Percentiles rank a stretch among this genome's conserved stretches.
These are phyloP conservation scores for Grosmannia penicillata DNA, from an alignment of 2,329 filamentous ascomycete genomes.

Conservation along the genomic window DNA sequence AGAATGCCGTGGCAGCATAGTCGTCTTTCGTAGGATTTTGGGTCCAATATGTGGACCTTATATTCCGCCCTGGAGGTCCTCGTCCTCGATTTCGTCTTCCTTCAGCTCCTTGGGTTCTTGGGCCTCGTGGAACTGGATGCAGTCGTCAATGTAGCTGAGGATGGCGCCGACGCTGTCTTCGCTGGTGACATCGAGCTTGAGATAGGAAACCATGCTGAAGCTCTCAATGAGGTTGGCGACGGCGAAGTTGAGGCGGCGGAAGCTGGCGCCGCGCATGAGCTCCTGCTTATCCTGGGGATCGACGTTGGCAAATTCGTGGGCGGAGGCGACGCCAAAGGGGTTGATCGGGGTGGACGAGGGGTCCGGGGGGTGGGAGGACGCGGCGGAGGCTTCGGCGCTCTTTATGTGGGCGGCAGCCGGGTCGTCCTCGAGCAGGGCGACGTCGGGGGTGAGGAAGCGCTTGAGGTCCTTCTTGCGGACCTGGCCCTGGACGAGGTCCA, in stretches of 20 bases:
- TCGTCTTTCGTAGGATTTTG: no score
- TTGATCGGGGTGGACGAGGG: not conserved
- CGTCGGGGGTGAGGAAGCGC: conserved; percentile 78
- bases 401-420: conserved; percentile 29
- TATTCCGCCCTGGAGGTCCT: conserved; percentile 2
- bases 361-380: not conserved
- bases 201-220: conserved; percentile 95
- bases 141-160: conserved; percentile 85
- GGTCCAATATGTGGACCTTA: not conserved
- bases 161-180: conserved; percentile 81
- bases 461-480: conserved; percentile 79
- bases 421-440: conserved; percentile 67
- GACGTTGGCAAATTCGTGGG: conserved; percentile 27
- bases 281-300: conserved; percentile 53
- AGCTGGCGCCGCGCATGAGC: conserved; percentile 68
- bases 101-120: conserved; percentile 78
- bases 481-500: conserved; percentile 89
- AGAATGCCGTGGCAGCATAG: not conserved
- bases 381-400: not conserved
- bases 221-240: conserved; percentile 88
- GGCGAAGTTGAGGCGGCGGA: conserved; percentile 69
- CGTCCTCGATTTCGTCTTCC: conserved; percentile 42
- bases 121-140: conserved; percentile 83
- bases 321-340: not conserved
- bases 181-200: conserved; percentile 77